Percentiles rank a stretch among this genome's conserved stretches.
phyloP scores from a whole-genome alignment of 257 asterid species.

The Solanum lignicaule region DNA sequence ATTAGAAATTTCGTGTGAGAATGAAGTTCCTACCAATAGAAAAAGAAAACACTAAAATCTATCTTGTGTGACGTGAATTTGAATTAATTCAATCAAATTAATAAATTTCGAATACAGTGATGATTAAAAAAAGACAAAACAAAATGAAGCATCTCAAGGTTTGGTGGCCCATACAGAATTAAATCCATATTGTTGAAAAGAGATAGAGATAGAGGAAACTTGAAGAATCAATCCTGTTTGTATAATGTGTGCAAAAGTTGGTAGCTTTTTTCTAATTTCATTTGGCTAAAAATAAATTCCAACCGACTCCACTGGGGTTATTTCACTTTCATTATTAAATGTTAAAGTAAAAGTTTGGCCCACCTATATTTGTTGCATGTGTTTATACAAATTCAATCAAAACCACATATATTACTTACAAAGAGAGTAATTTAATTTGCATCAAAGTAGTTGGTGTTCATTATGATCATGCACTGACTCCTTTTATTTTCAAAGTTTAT shows the following conservation, averaged over 20 bases:
- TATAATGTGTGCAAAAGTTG: background rate
- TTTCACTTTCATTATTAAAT: background rate
- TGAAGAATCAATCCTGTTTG: background rate
- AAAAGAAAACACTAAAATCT: background rate
- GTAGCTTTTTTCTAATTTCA: background rate
- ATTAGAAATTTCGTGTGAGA: background rate
- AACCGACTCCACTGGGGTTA: background rate
- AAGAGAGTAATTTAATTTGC: background rate
- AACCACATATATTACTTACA: background rate
- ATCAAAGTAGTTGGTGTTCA: background rate
- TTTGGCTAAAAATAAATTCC: background rate
- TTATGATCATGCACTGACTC: background rate
- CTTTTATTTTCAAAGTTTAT: background rate
- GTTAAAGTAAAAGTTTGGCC: background rate
- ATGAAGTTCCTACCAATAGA: background rate
- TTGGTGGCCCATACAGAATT: background rate
- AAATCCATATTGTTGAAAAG: background rate
- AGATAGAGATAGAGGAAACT: background rate
- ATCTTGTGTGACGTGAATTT: background rate
- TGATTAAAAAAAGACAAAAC: background rate
- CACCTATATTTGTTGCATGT: background rate
- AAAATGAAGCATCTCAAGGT: background rate
- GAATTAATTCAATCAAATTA: background rate
- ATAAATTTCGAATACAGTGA: background rate
- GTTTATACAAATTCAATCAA: background rate